phyloP scores from a whole-genome alignment of 2,329 filamentous ascomycete species.

The Colletotrichum acutatum region DNA sequence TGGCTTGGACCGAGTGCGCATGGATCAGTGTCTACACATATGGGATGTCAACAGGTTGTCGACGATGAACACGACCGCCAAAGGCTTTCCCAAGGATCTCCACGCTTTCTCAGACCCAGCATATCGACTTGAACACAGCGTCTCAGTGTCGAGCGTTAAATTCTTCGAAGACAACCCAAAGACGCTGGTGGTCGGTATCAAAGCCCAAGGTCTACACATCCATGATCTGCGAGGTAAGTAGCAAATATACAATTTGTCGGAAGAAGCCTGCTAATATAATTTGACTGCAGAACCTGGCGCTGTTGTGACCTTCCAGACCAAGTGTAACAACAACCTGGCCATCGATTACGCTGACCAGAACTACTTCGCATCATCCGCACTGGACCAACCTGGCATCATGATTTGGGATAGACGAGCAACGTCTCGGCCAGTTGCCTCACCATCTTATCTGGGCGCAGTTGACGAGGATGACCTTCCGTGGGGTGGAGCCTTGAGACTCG shows the following conservation, averaged over 20 bases:
- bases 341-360: slow-evolving; percentile 85
- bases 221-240: slow-evolving; percentile 79
- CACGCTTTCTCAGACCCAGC: slow-evolving; percentile 66
- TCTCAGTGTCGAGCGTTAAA: slow-evolving; percentile 84
- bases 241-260: background rate
- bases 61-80: slow-evolving; percentile 56
- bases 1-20: slow-evolving; percentile 82
- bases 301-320: slow-evolving; percentile 71
- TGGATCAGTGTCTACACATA: slow-evolving; percentile 84
- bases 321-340: slow-evolving; percentile 76
- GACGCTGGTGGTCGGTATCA: slow-evolving; percentile 80
- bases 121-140: slow-evolving; percentile 70
- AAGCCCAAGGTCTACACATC: slow-evolving; percentile 78
- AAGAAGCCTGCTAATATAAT: slow-evolving; percentile 34
- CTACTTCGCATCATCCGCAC: slow-evolving; percentile 83
- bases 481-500: slow-evolving; percentile 69
- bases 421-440: slow-evolving; percentile 62
- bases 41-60: slow-evolving; percentile 79
- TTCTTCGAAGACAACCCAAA: slow-evolving; percentile 84
- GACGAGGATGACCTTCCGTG: slow-evolving; percentile 71
- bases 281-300: slow-evolving; percentile 58
- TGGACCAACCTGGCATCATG: slow-evolving; percentile 79
- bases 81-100: slow-evolving; percentile 62
- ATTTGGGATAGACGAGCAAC: slow-evolving; percentile 82
- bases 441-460: slow-evolving; percentile 66